Conservation (phyloP, 495 filamentous ascomycete species). For the Penicillium dipodomyicola region DNA sequence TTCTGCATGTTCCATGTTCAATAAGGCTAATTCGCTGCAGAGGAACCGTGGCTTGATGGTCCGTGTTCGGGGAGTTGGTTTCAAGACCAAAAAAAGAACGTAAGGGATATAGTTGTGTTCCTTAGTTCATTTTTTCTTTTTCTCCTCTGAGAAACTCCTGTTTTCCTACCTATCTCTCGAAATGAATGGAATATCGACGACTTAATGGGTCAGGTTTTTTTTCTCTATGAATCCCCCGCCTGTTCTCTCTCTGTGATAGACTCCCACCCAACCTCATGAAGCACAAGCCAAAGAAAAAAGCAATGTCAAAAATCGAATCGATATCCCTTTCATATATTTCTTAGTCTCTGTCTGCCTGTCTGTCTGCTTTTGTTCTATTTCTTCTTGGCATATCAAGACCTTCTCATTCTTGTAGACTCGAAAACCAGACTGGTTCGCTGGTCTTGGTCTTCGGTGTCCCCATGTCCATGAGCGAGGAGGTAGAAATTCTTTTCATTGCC, state of each 20-base stretch:
- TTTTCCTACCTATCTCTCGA: slow-evolving; percentile 36
- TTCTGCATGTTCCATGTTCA: background rate
- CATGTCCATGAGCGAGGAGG: slow-evolving; percentile 44
- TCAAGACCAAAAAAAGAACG: slow-evolving; percentile 24
- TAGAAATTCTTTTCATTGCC: slow-evolving; percentile 35
- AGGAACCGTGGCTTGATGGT: slow-evolving; percentile 34
- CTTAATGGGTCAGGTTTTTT: slow-evolving; percentile 27
- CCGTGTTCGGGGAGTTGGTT: slow-evolving; percentile 33
- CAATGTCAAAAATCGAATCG: slow-evolving; percentile 11
- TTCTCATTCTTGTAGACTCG: slow-evolving; percentile 35
- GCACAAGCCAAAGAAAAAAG: slow-evolving; percentile 14
- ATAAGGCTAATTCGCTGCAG: slow-evolving; percentile 9
- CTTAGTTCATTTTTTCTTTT: slow-evolving; percentile 25
- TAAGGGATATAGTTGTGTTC: slow-evolving; percentile 24
- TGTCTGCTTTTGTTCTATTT: background rate
- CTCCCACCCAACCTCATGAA: slow-evolving; percentile 9
- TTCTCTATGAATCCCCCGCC: slow-evolving; percentile 20
- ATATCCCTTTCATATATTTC: slow-evolving; percentile 12
- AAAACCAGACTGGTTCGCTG: slow-evolving; percentile 19
- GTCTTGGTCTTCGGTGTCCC: slow-evolving; percentile 28
- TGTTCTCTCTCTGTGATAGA: slow-evolving; percentile 22
- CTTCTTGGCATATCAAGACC: slow-evolving; percentile 42
- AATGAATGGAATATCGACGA: slow-evolving; percentile 38
- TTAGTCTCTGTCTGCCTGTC: slow-evolving; percentile 4
- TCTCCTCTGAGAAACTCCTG: slow-evolving; percentile 24